These are phyloP conservation scores for Phytopythium helicoides DNA, from an alignment of 352 stramenopile species.

Conservation along the genomic window DNA sequence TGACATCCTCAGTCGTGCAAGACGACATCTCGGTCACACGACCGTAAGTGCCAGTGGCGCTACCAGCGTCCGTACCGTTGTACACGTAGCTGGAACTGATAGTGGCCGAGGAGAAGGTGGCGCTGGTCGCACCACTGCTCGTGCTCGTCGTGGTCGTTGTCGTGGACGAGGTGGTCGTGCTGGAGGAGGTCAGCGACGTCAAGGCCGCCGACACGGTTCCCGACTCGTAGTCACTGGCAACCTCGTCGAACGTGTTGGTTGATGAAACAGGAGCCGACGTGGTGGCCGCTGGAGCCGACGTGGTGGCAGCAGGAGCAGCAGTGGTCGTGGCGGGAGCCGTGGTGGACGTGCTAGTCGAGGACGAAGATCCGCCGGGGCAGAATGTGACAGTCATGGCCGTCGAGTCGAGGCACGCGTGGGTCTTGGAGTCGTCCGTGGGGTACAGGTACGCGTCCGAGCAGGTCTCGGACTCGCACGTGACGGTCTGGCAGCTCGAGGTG, in stretches of 20 bases:
- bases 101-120: constrained; percentile 28
- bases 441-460: constrained; percentile 49
- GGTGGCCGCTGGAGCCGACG: constrained; percentile 7
- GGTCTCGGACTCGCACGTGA: constrained; percentile 28
- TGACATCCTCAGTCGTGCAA: constrained; percentile 34
- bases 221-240: constrained; percentile 24
- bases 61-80: constrained; percentile 29
- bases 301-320: constrained; percentile 1
- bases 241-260: constrained; percentile 8
- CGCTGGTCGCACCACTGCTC: constrained; percentile 12
- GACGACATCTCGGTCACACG: constrained; percentile 30
- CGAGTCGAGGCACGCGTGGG: constrained; percentile 35
- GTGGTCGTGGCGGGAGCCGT: constrained; percentile 14
- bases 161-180: constrained; percentile 11
- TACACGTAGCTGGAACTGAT: constrained; percentile 42
- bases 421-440: constrained; percentile 49
- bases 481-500: constrained; percentile 15
- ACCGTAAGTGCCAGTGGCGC: constrained; percentile 36
- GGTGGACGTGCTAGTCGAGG: constrained; percentile 9
- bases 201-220: constrained; percentile 14
- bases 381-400: constrained; percentile 43
- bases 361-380: constrained; percentile 26
- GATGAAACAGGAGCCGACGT: constrained; percentile 10
- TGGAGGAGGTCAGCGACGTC: neutral
- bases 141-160: constrained; percentile 9